These are phyloP conservation scores for Lachnellula hyalina DNA, from an alignment of 2,329 filamentous ascomycete genomes.

Conservation along the genomic window DNA sequence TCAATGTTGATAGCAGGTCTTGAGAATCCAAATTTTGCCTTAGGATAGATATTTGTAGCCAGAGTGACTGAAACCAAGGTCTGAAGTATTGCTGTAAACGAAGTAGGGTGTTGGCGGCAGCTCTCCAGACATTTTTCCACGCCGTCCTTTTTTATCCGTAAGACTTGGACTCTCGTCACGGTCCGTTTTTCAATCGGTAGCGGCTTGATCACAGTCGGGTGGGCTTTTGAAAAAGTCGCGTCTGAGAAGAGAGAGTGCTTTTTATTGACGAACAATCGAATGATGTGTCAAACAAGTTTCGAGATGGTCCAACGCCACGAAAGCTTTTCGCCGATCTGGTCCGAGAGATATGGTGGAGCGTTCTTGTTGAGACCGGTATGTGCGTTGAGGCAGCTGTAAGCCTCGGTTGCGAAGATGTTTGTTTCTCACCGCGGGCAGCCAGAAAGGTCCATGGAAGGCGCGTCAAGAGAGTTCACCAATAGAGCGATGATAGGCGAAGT, in stretches of 20 bases:
- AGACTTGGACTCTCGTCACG: neutral
- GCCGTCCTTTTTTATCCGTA: conserved; percentile 5
- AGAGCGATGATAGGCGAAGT: conserved; percentile 10
- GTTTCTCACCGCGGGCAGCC: conserved; percentile 5
- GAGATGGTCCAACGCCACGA: conserved; percentile 9
- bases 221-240: conserved; percentile 3
- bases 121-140: conserved; percentile 4
- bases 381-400: neutral
- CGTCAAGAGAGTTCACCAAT: conserved; percentile 13
- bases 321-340: conserved; percentile 8
- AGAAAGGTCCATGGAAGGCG: conserved; percentile 15
- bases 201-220: conserved; percentile 9
- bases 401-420: neutral
- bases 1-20: conserved; percentile 12
- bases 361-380: neutral
- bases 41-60: conserved; percentile 12
- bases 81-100: conserved; percentile 14
- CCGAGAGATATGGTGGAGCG: conserved; percentile 1
- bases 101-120: conserved; percentile 13
- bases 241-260: conserved; percentile 17
- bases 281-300: conserved; percentile 8
- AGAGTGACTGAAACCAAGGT: conserved; percentile 14
- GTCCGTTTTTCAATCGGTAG: conserved; percentile 6
- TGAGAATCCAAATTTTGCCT: conserved; percentile 9
- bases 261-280: conserved; percentile 11